Base-by-base conservation (phyloP, 2,329 filamentous ascomycete genomes). In the Curvularia sp. region DNA sequence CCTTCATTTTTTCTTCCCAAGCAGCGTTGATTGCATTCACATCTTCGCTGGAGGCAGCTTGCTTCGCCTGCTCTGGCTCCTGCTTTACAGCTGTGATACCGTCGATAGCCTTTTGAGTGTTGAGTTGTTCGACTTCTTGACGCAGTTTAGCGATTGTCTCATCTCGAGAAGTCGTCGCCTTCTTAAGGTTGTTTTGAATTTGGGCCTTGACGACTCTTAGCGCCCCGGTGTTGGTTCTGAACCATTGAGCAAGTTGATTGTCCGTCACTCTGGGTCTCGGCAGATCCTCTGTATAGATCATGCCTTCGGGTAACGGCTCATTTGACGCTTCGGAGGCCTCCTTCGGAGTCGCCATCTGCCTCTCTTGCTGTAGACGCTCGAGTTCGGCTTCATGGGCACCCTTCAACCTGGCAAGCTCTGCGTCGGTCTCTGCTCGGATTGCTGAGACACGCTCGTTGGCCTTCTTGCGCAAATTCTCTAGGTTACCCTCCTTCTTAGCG, bases 371-470 rank as follows among this genome's bases (percentile, higher is more conserved):
- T 39, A 69, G 57, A 45, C 75, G 76, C 12, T 76, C 68, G 8
- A 80, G 68, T 41, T 79, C 77, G 30, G 71, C 68, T 25, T 71
- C 67, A 42, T 78, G 74, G 51, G 76, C 71, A 10, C 71, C 77
- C 47, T 81, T 78, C 52, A 86, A 80, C 54, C 80, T 74, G 39
- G 69, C 67, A 42, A 72, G 67, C 13, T 79, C 81, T 30, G 65
- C 59, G 21, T 66, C 61, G 2, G 60, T 59, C 32, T 67, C 63
- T n/a, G 61, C 61, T 9, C 60, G 61, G 50, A 67, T 61, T 51
- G 83, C 80, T 68, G 90, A 90, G 58, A 91, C 81, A 10, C 84
- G 87, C 28, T 86, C 84, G 70, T 93, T 90, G 15, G 89, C 80
- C 59, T 88, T 85, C 53, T 84, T 83, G 1, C 80, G 74, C 10